Conservation (phyloP, 2,329 filamentous ascomycete genomes). For the Alternaria metachromatica region DNA sequence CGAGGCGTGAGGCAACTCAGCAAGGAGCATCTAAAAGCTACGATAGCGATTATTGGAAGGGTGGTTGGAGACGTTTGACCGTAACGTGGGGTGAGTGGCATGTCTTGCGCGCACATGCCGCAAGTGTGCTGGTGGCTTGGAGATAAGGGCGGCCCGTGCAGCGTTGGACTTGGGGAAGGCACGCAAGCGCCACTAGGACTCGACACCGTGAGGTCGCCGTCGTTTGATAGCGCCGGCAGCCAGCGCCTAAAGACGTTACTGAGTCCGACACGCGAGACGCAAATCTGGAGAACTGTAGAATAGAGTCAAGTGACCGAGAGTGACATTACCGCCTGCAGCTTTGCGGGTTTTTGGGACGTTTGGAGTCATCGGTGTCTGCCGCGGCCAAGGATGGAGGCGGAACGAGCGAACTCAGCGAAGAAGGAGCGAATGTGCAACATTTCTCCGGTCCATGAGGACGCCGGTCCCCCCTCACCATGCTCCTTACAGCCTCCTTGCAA, state of each 20-base stretch:
- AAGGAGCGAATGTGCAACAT: conserved; percentile 1
- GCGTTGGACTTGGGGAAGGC: conserved; percentile 8
- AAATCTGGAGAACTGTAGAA: conserved; percentile 11
- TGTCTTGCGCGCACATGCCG: conserved; percentile 18
- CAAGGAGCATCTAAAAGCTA: neutral
- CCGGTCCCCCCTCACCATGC: neutral
- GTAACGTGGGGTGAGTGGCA: conserved; percentile 1
- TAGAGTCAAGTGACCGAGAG: conserved; percentile 6
- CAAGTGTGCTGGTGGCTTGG: conserved; percentile 1
- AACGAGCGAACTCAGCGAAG: conserved; percentile 1
- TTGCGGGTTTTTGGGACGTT: neutral
- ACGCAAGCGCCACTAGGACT: conserved; percentile 13
- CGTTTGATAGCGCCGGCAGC: conserved; percentile 7
- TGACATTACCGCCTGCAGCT: conserved; percentile 5
- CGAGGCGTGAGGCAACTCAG: neutral
- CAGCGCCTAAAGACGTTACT: conserved; percentile 5
- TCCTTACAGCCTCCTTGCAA: neutral
- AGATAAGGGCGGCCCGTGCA: conserved; percentile 12
- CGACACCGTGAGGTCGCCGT: conserved; percentile 2
- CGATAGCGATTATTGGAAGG: neutral
- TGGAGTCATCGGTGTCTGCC: conserved; percentile 2
- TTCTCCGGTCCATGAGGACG: neutral
- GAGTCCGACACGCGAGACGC: conserved; percentile 9
- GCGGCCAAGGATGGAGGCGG: conserved; percentile 2
- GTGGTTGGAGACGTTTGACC: neutral